phyloP scores from a whole-genome alignment of 305 asterid species.

The Plantago coronopus region DNA sequence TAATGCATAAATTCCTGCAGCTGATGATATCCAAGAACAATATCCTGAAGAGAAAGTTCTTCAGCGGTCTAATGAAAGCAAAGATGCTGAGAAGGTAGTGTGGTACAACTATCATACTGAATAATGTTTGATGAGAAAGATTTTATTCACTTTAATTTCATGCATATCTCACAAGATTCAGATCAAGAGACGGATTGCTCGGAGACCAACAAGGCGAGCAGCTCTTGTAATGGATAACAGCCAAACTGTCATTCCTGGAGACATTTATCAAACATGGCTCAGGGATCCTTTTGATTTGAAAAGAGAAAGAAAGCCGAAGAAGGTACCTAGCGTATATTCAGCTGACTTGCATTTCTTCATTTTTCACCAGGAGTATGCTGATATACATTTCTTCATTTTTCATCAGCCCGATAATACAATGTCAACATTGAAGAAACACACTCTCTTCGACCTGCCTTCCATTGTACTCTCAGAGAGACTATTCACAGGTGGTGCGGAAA shows the following conservation, averaged over 20 bases:
- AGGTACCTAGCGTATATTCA: constrained; percentile 15
- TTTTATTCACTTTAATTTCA: constrained; percentile 18
- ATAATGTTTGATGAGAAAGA: constrained; percentile 9
- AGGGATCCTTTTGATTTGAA: constrained; percentile 51
- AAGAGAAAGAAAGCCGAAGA: constrained; percentile 57
- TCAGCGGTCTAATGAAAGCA: constrained; percentile 42
- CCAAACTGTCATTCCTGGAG: constrained; percentile 72
- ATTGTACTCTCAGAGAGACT: constrained; percentile 52
- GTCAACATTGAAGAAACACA: constrained; percentile 48
- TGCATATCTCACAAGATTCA: constrained; percentile 30
- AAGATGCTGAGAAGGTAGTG: constrained; percentile 51
- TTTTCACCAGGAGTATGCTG: constrained; percentile 11
- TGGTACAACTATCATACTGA: constrained; percentile 21
- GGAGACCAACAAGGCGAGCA: constrained; percentile 43
- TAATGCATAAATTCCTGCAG: constrained; percentile 39
- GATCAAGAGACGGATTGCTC: constrained; percentile 35
- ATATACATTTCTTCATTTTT: constrained; percentile 18
- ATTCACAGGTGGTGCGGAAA: constrained; percentile 32
- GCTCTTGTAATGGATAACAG: constrained; percentile 53
- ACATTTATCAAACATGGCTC: constrained; percentile 80
- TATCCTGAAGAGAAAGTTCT: constrained; percentile 45
- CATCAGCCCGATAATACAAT: constrained; percentile 39
- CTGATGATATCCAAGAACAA: constrained; percentile 50
- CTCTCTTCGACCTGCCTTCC: constrained; percentile 72
- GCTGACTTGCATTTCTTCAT: constrained; percentile 15